Evolutionary conservation across 495 filamentous ascomycete genomes (phyloP).

Genomic region (Talaromyces borbonicus): DNA sequence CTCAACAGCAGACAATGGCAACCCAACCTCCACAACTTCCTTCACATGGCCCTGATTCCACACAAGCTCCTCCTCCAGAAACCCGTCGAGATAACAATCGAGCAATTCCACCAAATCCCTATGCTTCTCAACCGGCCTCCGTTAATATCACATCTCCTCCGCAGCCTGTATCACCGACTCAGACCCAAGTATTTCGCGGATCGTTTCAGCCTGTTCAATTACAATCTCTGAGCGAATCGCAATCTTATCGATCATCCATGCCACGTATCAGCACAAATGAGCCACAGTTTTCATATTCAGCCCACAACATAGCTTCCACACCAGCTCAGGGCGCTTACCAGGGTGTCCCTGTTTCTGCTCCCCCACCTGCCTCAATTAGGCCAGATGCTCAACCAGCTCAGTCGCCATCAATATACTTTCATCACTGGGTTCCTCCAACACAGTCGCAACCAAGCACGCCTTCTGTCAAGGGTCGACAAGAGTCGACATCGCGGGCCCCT

Average conservation of each 20-base stretch:
- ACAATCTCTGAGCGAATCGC: slow-evolving; percentile 11
- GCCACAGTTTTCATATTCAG: slow-evolving; percentile 32
- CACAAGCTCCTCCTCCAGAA: slow-evolving; percentile 17
- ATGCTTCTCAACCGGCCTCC: slow-evolving; percentile 18
- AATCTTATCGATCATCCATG: slow-evolving; percentile 27
- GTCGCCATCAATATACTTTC: slow-evolving; percentile 73
- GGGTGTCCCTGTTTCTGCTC: slow-evolving; percentile 35
- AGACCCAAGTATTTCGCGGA: background rate
- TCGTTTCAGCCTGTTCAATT: slow-evolving; percentile 15
- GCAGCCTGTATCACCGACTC: slow-evolving; percentile 16
- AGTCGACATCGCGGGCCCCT: slow-evolving; percentile 16
- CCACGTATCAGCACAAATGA: slow-evolving; percentile 49
- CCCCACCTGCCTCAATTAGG: slow-evolving; percentile 34
- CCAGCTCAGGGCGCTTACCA: slow-evolving; percentile 15
- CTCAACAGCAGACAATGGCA: slow-evolving; percentile 33
- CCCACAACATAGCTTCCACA: slow-evolving; percentile 22
- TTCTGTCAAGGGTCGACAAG: slow-evolving; percentile 21
- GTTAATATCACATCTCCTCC: slow-evolving; percentile 12
- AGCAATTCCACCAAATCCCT: slow-evolving; percentile 29
- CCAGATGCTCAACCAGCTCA: slow-evolving; percentile 42
- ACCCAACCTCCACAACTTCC: slow-evolving; percentile 7
- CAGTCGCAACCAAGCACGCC: slow-evolving; percentile 23
- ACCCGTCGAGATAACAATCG: slow-evolving; percentile 17
- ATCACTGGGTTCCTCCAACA: slow-evolving; percentile 81
- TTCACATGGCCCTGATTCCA: slow-evolving; percentile 1